Evolutionary conservation across 2,329 filamentous ascomycete species (phyloP), one percentile per base, ranked within the genome.

Genomic region (Aspergillus neoniger): DNA sequence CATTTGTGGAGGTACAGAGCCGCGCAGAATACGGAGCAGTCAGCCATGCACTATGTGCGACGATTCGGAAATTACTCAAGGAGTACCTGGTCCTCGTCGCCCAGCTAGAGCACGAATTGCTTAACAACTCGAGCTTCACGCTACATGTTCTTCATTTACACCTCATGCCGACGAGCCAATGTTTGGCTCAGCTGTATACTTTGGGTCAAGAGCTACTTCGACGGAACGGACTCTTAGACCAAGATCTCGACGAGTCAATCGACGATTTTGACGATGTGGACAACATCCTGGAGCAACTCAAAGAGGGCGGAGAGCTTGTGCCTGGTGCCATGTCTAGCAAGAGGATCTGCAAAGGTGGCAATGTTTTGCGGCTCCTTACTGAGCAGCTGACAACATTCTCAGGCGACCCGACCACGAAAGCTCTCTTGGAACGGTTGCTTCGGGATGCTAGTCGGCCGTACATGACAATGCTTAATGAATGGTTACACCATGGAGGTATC

Each of bases 401-500:
- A 1, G 95, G 95, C 49, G 95, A 99, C 72, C 95, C 95, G 4
- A 90, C 92, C 0, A 93, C 95, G 19, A 86, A 91, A 64, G 86
- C 88, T 23, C 79, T 99, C 19, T 83, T 99, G 10, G 95, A 91
- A 10, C 89, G 88, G 3, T 79, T 99, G 28, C 77, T 99, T 44
- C 85, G 91, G 58, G 94, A 98, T 75, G 90, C 94, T 1, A 97
- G 93, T 70, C 86, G 90, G 58, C 95, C 95, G 0, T 99, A 99
- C 74, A 97, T 98, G 93, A 85, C 86, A 44, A 99, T 99, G 95
- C 81, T 99, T 62, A 99, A 99, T 71, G 94, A 98, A 75, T 99
- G 95, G 95, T 81, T 99, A 15, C 95, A 99, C 72, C 94, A 96
- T 71, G 95, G 95, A 41, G 92, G 90, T 52, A 98, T 99, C 75